Evolutionary conservation across 176 grass and related monocot species (phyloP).

Genomic region (Cenchrus purpureus): DNA sequence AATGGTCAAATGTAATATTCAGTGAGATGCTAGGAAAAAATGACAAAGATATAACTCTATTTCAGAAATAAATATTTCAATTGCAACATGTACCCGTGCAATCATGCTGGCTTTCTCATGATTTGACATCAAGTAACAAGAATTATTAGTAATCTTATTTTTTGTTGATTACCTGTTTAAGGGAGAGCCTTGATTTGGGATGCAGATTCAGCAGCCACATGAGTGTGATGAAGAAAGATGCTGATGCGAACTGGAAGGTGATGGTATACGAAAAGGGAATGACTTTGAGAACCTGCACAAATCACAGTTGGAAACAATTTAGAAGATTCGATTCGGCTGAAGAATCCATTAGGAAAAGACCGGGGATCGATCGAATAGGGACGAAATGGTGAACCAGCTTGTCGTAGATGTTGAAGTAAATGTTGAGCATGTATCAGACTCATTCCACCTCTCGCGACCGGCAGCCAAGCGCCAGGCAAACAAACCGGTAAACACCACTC

Average conservation of each 20-base stretch:
- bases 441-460: too few species aligned
- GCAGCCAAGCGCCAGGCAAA: too few species aligned
- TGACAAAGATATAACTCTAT: not conserved
- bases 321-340: not conserved
- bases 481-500: too few species aligned
- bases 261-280: slow-evolving; percentile 85
- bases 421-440: slow-evolving; percentile 78
- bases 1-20: not conserved
- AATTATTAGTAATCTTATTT: not conserved
- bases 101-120: not conserved
- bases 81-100: too few species aligned
- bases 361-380: not conserved
- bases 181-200: slow-evolving; percentile 71
- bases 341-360: slow-evolving; percentile 16
- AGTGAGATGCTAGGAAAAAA: not conserved
- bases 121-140: not conserved
- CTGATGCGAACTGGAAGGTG: slow-evolving; percentile 80
- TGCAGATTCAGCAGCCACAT: slow-evolving; percentile 89
- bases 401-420: slow-evolving; percentile 87
- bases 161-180: slow-evolving; percentile 53
- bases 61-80: not conserved
- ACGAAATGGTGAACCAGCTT: slow-evolving; percentile 49
- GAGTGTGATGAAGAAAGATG: slow-evolving; percentile 76
- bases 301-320: not conserved
- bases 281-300: slow-evolving; percentile 71